phyloP scores from a whole-genome alignment of 768 basidiomycete species.

The Mycena venus region DNA sequence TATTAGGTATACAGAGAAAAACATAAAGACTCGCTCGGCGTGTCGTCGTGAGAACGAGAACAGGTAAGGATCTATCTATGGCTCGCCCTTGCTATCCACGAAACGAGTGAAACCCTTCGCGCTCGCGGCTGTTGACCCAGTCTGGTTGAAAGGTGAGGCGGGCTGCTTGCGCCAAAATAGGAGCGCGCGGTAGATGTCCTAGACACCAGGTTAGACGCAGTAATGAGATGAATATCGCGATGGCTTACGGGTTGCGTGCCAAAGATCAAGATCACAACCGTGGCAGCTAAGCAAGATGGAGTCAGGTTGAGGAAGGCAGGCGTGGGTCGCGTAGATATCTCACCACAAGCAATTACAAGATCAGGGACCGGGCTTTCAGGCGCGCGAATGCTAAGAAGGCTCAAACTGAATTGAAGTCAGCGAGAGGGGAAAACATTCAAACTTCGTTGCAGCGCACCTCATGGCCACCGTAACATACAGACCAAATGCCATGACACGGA shows the following conservation, averaged over 20 bases:
- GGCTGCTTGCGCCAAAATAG: slow-evolving; percentile 49
- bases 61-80: not conserved
- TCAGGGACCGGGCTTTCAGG: slow-evolving; percentile 62
- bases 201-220: not conserved
- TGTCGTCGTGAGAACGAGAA: not conserved
- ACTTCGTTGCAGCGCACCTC: slow-evolving; percentile 45
- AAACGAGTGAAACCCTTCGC: not conserved
- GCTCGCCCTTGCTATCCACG: slow-evolving; percentile 1
- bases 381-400: slow-evolving; percentile 58
- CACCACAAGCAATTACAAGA: slow-evolving; percentile 61
- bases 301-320: not conserved
- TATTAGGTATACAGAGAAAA: not conserved
- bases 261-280: slow-evolving; percentile 59
- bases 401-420: slow-evolving; percentile 47
- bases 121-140: not conserved
- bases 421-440: not conserved
- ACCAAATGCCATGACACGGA: slow-evolving; percentile 62
- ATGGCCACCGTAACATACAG: slow-evolving; percentile 57
- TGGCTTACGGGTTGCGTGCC: slow-evolving; percentile 56
- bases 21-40: not conserved
- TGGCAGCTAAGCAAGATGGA: slow-evolving; percentile 51
- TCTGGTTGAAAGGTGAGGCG: not conserved
- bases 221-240: not conserved
- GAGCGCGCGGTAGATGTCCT: slow-evolving; percentile 54
- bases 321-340: slow-evolving; percentile 10